phyloP scores from a whole-genome alignment of 345 rosid species.

The Eucalyptus rudis region DNA sequence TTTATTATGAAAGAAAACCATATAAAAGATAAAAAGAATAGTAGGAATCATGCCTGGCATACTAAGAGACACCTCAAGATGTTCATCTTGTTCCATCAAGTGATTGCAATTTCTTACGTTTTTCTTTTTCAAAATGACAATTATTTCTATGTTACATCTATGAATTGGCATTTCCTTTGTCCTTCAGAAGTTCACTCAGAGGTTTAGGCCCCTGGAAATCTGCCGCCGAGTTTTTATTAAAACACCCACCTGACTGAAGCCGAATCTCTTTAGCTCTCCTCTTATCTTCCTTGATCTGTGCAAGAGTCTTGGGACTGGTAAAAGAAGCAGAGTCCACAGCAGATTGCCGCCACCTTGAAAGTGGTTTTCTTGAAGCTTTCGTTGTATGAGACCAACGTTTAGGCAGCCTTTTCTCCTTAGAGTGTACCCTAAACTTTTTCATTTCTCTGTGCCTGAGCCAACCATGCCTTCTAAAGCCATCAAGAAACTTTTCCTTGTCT shows the following conservation, averaged over 20 bases:
- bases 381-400: not conserved
- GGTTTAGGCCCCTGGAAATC: conserved; percentile 44
- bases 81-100: not conserved
- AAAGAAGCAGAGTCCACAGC: conserved; percentile 10
- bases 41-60: not conserved
- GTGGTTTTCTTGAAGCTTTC: conserved; percentile 4
- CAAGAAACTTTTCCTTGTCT: conserved; percentile 1
- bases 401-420: conserved; percentile 8
- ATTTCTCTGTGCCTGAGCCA: not conserved
- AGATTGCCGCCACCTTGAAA: conserved; percentile 9
- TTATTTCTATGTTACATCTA: not conserved
- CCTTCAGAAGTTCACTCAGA: conserved; percentile 42
- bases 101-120: not conserved
- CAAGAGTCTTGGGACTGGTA: conserved; percentile 40
- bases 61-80: not conserved
- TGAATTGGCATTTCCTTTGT: conserved; percentile 5
- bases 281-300: conserved; percentile 41
- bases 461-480: conserved; percentile 1
- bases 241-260: not conserved
- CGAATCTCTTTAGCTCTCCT: conserved; percentile 6
- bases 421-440: not conserved
- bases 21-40: not conserved
- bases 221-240: not conserved
- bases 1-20: not conserved
- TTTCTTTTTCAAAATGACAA: not conserved